These are phyloP conservation scores for Aspergillus tamarii DNA, from an alignment of 2,329 filamentous ascomycete genomes.

Conservation along the genomic window DNA sequence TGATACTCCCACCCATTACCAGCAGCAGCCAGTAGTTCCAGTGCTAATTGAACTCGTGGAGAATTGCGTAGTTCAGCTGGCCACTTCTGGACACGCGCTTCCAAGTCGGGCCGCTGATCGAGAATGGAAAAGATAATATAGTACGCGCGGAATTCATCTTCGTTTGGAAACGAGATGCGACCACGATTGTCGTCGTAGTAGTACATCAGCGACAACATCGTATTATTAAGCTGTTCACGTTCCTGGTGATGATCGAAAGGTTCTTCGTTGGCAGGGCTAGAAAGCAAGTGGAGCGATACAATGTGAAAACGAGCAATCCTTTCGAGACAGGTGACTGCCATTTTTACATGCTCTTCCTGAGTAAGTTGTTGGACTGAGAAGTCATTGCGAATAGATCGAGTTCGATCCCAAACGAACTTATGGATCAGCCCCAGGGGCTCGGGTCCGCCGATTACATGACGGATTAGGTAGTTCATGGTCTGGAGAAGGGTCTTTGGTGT, in stretches of 20 bases:
- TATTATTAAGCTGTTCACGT: slow-evolving; percentile 66
- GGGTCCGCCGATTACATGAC: slow-evolving; percentile 54
- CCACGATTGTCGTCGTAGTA: slow-evolving; percentile 61
- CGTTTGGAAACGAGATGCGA: slow-evolving; percentile 56
- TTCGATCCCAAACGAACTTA: slow-evolving; percentile 68
- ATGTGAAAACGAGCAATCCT: slow-evolving; percentile 67
- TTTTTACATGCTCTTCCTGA: slow-evolving; percentile 57
- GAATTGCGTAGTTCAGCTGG: slow-evolving; percentile 54
- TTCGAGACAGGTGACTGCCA: slow-evolving; percentile 64
- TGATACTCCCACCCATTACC: slow-evolving; percentile 57
- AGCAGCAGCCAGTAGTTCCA: slow-evolving; percentile 61
- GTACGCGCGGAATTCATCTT: slow-evolving; percentile 67
- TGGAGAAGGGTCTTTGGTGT: slow-evolving; percentile 55
- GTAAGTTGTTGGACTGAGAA: slow-evolving; percentile 65
- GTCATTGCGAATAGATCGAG: slow-evolving; percentile 66
- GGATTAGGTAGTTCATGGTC: slow-evolving; percentile 53
- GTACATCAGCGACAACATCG: slow-evolving; percentile 63
- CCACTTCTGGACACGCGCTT: slow-evolving; percentile 62
- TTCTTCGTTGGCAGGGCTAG: slow-evolving; percentile 53
- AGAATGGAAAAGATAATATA: slow-evolving; percentile 61
- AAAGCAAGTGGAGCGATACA: slow-evolving; percentile 63
- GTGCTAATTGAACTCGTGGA: slow-evolving; percentile 57
- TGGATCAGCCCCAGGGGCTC: slow-evolving; percentile 58
- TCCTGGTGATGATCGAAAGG: slow-evolving; percentile 63
- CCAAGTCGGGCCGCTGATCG: slow-evolving; percentile 56